A percentile compares a stretch with the other conserved stretches of the same genome.
Conservation (phyloP, 495 filamentous ascomycete species). For the Penicillium macrosclerotiorum region DNA sequence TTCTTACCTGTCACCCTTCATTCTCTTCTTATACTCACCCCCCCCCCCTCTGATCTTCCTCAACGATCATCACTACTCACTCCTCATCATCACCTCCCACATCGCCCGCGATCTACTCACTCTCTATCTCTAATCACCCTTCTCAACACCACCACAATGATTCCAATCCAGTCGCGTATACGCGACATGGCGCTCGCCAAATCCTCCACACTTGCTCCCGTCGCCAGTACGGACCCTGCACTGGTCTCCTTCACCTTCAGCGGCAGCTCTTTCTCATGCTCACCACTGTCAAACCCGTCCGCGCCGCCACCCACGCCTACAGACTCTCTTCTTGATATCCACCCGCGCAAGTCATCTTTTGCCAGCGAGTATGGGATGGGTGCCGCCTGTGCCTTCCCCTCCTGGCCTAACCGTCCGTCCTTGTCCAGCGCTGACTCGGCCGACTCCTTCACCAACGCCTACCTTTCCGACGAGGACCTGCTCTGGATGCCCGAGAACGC, state of each 20-base stretch:
- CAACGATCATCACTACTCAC: constrained; percentile 1
- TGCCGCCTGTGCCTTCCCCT: constrained; percentile 52
- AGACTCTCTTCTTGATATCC: constrained; percentile 43
- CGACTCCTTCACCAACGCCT: constrained; percentile 37
- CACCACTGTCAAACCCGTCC: constrained; percentile 34
- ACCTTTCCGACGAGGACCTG: constrained; percentile 54
- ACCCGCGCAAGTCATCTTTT: constrained; percentile 48
- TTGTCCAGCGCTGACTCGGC: constrained; percentile 37
- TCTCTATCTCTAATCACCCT: no score
- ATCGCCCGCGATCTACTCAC: no score
- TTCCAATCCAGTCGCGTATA: constrained; percentile 29
- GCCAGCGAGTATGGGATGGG: constrained; percentile 40
- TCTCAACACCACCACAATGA: constrained; percentile 16
- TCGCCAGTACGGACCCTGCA: constrained; percentile 33
- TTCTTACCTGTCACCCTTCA: constrained; percentile 1
- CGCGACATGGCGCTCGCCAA: constrained; percentile 25
- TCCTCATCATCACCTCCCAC: constrained; percentile 4
- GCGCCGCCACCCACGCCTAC: constrained; percentile 40
- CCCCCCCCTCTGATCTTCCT: constrained; percentile 3
- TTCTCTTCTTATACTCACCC: constrained; percentile 2
- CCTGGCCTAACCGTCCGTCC: constrained; percentile 51
- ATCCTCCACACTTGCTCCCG: constrained; percentile 14
- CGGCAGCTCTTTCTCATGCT: constrained; percentile 36
- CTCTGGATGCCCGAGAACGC: constrained; percentile 39
- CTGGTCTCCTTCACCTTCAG: constrained; percentile 39